phyloP scores from a whole-genome alignment of 345 rosid genomes.

The Rhodomyrtus tomentosa region DNA sequence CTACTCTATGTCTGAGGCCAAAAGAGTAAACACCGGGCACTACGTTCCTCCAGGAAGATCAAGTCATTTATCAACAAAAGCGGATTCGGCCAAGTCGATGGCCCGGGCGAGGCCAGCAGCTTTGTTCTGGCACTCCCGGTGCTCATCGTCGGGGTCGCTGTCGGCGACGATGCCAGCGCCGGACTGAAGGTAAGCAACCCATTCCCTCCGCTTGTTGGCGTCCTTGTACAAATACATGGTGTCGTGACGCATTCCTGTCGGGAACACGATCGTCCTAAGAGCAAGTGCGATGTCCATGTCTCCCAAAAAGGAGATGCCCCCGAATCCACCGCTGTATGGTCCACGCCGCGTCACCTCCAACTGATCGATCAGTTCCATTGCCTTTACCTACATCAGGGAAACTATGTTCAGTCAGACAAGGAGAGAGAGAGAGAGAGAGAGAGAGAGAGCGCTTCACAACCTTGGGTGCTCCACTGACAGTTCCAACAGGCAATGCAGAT shows the following conservation, averaged over 20 bases:
- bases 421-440: not conserved
- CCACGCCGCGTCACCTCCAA: slow-evolving; percentile 73
- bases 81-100: slow-evolving; percentile 73
- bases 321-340: slow-evolving; percentile 90
- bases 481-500: slow-evolving; percentile 86
- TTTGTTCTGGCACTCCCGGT: slow-evolving; percentile 68
- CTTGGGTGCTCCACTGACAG: slow-evolving; percentile 94
- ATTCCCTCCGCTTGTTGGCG: slow-evolving; percentile 36
- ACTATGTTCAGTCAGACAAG: not conserved
- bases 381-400: slow-evolving; percentile 37
- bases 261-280: slow-evolving; percentile 79
- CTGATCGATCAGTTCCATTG: slow-evolving; percentile 79
- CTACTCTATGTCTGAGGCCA: not conserved
- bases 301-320: slow-evolving; percentile 64
- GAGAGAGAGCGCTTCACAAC: slow-evolving; percentile 5
- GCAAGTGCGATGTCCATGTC: slow-evolving; percentile 81
- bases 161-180: slow-evolving; percentile 86
- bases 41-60: not conserved
- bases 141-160: slow-evolving; percentile 65
- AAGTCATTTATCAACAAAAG: slow-evolving; percentile 28
- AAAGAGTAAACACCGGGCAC: not conserved
- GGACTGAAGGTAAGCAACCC: slow-evolving; percentile 82
- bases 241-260: slow-evolving; percentile 43
- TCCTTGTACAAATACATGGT: slow-evolving; percentile 68
- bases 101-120: slow-evolving; percentile 80